A percentile compares a stretch with the other conserved stretches of the same genome.
These are phyloP conservation scores for Phaeosphaeriaceae sp. DNA, from an alignment of 2,329 filamentous ascomycete genomes.

Conservation along the genomic window DNA sequence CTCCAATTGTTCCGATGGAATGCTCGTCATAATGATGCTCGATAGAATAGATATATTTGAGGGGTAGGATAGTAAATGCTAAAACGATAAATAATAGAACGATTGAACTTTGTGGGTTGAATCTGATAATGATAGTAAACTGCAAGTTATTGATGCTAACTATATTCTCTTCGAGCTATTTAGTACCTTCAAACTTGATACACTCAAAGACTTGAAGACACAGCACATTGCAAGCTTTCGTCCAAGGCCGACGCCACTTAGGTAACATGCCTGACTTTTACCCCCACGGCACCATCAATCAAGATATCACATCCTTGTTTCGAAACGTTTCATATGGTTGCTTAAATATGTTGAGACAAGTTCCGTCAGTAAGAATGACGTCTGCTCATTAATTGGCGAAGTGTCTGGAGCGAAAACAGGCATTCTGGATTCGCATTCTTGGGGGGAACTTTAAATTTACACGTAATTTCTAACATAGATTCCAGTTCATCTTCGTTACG, in stretches of 20 bases:
- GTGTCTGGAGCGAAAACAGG: neutral
- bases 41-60: too few species aligned
- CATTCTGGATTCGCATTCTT: neutral
- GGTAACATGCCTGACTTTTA: slow-evolving; percentile 1
- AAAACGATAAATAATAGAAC: too few species aligned
- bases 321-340: neutral
- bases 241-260: neutral
- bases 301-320: slow-evolving; percentile 2
- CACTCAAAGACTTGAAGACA: too few species aligned
- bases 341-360: slow-evolving; percentile 6
- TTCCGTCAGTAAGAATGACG: neutral
- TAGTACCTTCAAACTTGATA: too few species aligned
- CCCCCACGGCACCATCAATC: slow-evolving; percentile 6
- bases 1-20: too few species aligned
- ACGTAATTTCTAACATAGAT: neutral
- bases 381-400: slow-evolving; percentile 5
- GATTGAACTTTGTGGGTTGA: too few species aligned
- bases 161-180: too few species aligned
- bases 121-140: too few species aligned
- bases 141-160: too few species aligned
- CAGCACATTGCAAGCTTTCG: neutral
- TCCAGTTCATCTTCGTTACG: neutral
- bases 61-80: too few species aligned
- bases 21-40: too few species aligned
- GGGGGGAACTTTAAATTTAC: too few species aligned